A percentile compares a stretch with the other conserved stretches of the same genome.
Conservation (phyloP, 176 grass and related monocot genomes). For the Poa pratensis region DNA sequence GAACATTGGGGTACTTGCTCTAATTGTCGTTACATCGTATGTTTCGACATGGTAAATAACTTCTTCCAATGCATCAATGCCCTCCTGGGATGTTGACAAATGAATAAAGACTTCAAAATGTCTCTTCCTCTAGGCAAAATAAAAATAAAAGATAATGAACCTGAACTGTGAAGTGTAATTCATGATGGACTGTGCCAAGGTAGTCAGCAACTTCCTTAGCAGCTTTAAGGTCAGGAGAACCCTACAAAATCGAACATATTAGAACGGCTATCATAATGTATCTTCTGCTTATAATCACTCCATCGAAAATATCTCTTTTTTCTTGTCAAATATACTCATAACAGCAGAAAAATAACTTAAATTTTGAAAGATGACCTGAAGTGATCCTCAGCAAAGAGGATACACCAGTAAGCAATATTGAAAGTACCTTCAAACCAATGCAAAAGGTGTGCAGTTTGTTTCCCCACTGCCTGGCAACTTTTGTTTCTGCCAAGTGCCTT, state of each 20-base stretch:
- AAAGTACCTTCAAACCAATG: conserved; percentile 86
- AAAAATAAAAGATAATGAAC: conserved; percentile 39
- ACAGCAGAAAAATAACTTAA: conserved; percentile 23
- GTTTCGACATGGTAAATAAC: conserved; percentile 93
- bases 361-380: conserved; percentile 26
- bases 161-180: conserved; percentile 98
- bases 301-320: neutral
- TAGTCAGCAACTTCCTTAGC: conserved; percentile 99
- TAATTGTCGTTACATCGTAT: conserved; percentile 92
- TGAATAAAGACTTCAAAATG: conserved; percentile 3
- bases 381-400: conserved; percentile 16
- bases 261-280: conserved; percentile 8
- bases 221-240: conserved; percentile 98
- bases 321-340: neutral
- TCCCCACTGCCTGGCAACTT: conserved; percentile 87
- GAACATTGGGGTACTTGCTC: conserved; percentile 98
- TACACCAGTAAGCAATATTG: neutral
- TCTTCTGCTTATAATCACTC: neutral
- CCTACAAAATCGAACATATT: conserved; percentile 46
- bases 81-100: conserved; percentile 68
- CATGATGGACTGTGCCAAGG: conserved; percentile 88
- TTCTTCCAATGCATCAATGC: conserved; percentile 95
- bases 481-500: conserved; percentile 68
- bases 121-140: conserved; percentile 1
- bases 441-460: conserved; percentile 94